phyloP scores from a whole-genome alignment of 495 filamentous ascomycete genomes.

The Monascus purpureus region DNA sequence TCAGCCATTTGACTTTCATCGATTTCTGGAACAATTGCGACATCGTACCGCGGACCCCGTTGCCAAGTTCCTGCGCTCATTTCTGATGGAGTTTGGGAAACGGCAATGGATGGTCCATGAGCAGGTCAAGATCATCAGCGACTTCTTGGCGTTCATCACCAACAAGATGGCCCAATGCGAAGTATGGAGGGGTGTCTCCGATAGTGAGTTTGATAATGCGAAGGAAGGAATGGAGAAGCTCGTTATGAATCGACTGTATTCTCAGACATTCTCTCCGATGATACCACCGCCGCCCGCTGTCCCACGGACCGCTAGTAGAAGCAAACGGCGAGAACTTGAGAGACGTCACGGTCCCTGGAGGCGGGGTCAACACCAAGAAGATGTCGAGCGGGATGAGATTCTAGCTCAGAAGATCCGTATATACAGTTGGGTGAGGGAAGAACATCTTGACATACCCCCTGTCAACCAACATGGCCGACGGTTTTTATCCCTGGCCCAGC shows the following conservation, averaged over 20 bases:
- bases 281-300: conserved; percentile 73
- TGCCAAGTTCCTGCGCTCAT: conserved; percentile 87
- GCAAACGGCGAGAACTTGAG: conserved; percentile 53
- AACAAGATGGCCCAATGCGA: conserved; percentile 99
- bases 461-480: conserved; percentile 70
- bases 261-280: conserved; percentile 89
- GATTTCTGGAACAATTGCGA: conserved; percentile 87
- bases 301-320: conserved; percentile 44
- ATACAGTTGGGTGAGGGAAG: conserved; percentile 87
- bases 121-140: conserved; percentile 95
- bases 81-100: conserved; percentile 89
- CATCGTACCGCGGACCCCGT: conserved; percentile 95
- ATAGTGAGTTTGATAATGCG: conserved; percentile 96
- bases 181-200: conserved; percentile 89
- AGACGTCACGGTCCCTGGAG: conserved; percentile 65
- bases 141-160: conserved; percentile 94
- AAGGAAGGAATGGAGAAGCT: conserved; percentile 99
- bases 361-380: conserved; percentile 92
- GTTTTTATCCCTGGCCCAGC: conserved; percentile 79
- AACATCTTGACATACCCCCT: conserved; percentile 89
- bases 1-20: conserved; percentile 93
- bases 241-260: conserved; percentile 96
- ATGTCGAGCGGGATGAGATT: conserved; percentile 91
- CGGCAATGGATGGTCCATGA: conserved; percentile 99
- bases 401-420: conserved; percentile 92